Conservation (phyloP, 441 rosid genomes). For the Euphorbia schlechtendalii region DNA sequence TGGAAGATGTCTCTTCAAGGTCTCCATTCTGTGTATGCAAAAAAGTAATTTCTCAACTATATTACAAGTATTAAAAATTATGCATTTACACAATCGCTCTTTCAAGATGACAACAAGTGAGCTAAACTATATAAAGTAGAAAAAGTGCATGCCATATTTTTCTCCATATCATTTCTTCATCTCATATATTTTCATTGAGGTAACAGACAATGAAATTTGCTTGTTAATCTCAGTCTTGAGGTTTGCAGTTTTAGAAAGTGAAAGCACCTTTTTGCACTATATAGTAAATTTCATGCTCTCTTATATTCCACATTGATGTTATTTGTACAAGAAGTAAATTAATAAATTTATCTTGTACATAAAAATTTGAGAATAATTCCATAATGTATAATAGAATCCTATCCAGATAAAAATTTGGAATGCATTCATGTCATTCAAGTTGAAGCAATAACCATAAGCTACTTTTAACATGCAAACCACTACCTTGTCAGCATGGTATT, state of each 20-base stretch:
- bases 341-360: neutral
- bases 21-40: slow-evolving; percentile 54
- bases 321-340: neutral
- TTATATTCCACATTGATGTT: neutral
- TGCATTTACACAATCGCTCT: neutral
- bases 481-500: neutral
- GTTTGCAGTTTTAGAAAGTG: neutral
- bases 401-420: neutral
- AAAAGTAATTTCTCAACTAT: slow-evolving; percentile 6
- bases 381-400: neutral
- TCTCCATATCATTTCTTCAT: neutral
- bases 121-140: neutral
- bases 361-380: neutral
- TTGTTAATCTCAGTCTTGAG: neutral
- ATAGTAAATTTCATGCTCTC: neutral
- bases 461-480: neutral
- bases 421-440: neutral
- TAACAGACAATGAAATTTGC: neutral
- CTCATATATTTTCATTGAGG: neutral
- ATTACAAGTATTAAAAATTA: neutral
- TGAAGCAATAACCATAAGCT: neutral
- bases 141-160: neutral
- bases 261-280: neutral
- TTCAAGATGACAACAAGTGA: neutral
- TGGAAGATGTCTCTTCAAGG: slow-evolving; percentile 62